Evolutionary conservation across 2,329 filamentous ascomycete species (phyloP), one percentile per base, ranked within the genome.

Genomic region (Pseudogymnoascus sp.): DNA sequence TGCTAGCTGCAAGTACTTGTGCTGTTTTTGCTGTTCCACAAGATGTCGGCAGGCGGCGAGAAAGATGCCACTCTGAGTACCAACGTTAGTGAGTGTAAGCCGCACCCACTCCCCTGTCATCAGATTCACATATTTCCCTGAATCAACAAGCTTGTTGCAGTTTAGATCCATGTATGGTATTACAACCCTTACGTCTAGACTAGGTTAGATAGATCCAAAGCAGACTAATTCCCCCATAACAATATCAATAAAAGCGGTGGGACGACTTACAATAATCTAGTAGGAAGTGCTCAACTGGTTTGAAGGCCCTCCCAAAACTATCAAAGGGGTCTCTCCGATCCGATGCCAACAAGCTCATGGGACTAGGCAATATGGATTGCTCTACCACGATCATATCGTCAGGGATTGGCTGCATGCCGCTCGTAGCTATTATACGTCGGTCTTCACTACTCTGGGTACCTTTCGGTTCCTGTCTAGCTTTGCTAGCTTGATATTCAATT

Each of bases 41-140:
- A 67, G 64, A 36, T 67, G 66, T 48, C 66, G 65, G 16, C 61
- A 66, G 23, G 66, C 21, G 21, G 41, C 60, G 23, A 67, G 66
- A 4, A 66, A 57, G 31, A 67, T 34, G 14, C 62, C 60, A 51
- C 34, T 60, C 45, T 64, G 23, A 60, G 66, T 62, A n/a, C 62
- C 60, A 31, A 31, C 28, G 25, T 66, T 51, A 13, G 36, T 39
- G 16, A 67, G 43, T n/a, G 65, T 61, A 25, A 66, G 62, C 16
- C 62, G 65, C 10, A 66, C 65, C 66, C 66, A 67, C 21, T 65
- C 57, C 21, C n/a, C 66, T 2, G 37, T 48, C 66, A 67, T 66
- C 34, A 37, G 7, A 10, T 67, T 63, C 16, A 57, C 13, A 48
- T 60, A 64, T 16, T 41, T 34, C 6, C 19, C 5, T 8, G 21